A percentile compares a stretch with the other conserved stretches of the same genome.
Conservation (phyloP, 257 asterid genomes). For the Solanum corneliomulleri region DNA sequence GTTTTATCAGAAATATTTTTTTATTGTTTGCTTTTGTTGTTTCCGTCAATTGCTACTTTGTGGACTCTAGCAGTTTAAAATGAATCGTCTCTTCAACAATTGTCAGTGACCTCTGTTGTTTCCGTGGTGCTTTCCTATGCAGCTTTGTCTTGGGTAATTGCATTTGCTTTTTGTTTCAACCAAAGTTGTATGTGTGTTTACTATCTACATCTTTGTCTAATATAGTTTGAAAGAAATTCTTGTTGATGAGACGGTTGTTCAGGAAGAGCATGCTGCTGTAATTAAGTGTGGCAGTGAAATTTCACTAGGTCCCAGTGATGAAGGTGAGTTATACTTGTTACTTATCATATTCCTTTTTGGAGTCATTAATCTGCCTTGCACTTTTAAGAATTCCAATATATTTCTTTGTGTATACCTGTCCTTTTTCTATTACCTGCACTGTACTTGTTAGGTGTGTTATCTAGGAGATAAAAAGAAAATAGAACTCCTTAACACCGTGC, state of each 20-base stretch:
- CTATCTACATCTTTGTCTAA: not conserved
- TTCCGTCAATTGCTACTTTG: not conserved
- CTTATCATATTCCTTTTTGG: not conserved
- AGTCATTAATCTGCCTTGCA: not conserved
- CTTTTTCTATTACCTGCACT: not conserved
- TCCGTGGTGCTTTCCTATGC: not conserved
- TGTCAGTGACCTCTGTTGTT: not conserved
- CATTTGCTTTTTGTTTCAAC: not conserved
- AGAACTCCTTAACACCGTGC: not conserved
- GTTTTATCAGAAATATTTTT: not conserved
- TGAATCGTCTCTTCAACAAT: not conserved
- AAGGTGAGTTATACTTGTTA: conserved; percentile 22
- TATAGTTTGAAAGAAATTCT: conserved; percentile 41
- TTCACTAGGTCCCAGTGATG: conserved; percentile 43
- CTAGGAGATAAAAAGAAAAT: not conserved
- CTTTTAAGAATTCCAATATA: not conserved
- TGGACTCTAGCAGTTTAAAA: not conserved
- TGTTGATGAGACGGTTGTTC: conserved; percentile 62
- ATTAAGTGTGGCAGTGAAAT: conserved; percentile 85
- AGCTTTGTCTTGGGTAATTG: not conserved
- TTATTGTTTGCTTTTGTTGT: not conserved
- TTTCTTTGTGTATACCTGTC: not conserved
- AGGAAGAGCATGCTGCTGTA: conserved; percentile 36
- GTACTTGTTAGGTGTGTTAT: not conserved
- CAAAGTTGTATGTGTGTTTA: not conserved